Percentiles rank a stretch among this genome's conserved stretches.
phyloP scores from a whole-genome alignment of 495 filamentous ascomycete genomes.

The Aspergillus olivimuriae region DNA sequence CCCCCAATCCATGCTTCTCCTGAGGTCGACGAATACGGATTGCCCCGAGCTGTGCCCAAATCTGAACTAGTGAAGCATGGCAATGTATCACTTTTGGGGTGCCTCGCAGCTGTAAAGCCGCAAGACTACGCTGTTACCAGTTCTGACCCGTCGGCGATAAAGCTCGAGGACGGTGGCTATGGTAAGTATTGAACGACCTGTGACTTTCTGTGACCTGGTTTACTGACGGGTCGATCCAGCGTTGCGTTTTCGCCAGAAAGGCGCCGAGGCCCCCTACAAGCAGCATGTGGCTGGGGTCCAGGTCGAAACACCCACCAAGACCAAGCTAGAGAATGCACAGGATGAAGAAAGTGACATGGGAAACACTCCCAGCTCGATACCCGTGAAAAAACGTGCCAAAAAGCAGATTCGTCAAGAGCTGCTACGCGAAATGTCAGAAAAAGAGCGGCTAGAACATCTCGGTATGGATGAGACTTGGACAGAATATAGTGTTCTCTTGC shows the following conservation, averaged over 20 bases:
- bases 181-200: constrained; percentile 14
- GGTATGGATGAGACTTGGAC: constrained; percentile 41
- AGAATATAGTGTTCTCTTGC: constrained; percentile 34
- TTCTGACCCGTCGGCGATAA: constrained; percentile 26
- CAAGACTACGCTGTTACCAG: constrained; percentile 25
- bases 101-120: constrained; percentile 25
- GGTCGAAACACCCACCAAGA: not conserved
- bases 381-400: not conserved
- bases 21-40: constrained; percentile 48
- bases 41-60: constrained; percentile 29
- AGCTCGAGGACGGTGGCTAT: constrained; percentile 23
- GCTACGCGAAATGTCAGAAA: constrained; percentile 27
- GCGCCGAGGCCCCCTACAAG: too few species aligned
- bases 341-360: constrained; percentile 3
- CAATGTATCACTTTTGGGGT: constrained; percentile 41
- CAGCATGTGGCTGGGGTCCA: too few species aligned
- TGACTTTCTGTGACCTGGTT: not conserved
- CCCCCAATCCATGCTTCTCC: constrained; percentile 31
- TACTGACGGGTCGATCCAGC: not conserved
- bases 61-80: constrained; percentile 34
- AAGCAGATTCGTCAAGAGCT: constrained; percentile 14
- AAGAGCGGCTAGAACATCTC: constrained; percentile 34
- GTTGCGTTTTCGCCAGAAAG: too few species aligned
- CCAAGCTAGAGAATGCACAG: not conserved
- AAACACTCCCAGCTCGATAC: not conserved